Percentiles rank a stretch among this genome's conserved stretches.
These are phyloP conservation scores for Groenewaldozyma sp. DNA, from an alignment of 1,139 yeast species.

Conservation along the genomic window DNA sequence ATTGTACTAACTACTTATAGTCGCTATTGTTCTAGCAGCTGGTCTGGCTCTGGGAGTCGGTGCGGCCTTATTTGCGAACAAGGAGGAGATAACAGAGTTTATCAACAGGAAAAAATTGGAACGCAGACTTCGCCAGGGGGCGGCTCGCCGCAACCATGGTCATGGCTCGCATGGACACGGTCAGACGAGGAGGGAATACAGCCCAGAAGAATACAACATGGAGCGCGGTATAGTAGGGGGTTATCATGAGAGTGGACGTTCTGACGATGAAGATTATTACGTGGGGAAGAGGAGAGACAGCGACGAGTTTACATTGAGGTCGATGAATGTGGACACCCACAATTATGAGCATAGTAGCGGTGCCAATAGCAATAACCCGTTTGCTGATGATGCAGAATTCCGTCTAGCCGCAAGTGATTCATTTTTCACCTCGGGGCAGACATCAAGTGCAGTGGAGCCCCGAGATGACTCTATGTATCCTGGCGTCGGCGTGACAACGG, in stretches of 20 bases:
- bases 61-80: slow-evolving; percentile 19
- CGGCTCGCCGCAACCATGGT: slow-evolving; percentile 5
- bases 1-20: slow-evolving; percentile 9
- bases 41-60: slow-evolving; percentile 23
- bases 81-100: slow-evolving; percentile 18
- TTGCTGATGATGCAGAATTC: neutral
- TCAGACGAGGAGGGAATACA: neutral
- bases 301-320: slow-evolving; percentile 5
- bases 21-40: slow-evolving; percentile 19
- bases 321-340: slow-evolving; percentile 1
- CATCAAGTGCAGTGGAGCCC: slow-evolving; percentile 7
- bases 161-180: slow-evolving; percentile 3
- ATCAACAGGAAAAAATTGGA: slow-evolving; percentile 17
- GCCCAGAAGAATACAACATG: slow-evolving; percentile 1
- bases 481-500: too few species aligned
- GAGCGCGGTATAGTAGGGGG: slow-evolving; percentile 1
- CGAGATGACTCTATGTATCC: neutral
- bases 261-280: slow-evolving; percentile 4
- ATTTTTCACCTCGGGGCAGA: slow-evolving; percentile 17
- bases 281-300: neutral
- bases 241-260: too few species aligned
- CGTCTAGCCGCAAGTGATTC: slow-evolving; percentile 2
- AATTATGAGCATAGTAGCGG: too few species aligned
- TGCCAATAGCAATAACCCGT: neutral
- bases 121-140: slow-evolving; percentile 13